Base-by-base conservation (phyloP, 495 filamentous ascomycete species). In the Hyaloscypha variabilis region DNA sequence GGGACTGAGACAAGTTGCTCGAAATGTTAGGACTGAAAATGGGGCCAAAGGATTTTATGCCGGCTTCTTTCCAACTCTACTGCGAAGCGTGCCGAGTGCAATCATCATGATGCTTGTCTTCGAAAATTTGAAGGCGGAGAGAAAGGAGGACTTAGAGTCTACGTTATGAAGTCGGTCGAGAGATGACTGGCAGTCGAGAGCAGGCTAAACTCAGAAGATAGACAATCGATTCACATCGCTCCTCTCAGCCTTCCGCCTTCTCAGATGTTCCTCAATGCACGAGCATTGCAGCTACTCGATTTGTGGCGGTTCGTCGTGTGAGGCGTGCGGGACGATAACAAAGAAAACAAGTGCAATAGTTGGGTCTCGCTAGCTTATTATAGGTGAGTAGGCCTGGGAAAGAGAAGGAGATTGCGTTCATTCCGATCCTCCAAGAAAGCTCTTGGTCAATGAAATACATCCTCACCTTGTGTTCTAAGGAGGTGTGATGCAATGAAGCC, bases 71-170 rank as follows among this genome's bases (percentile, higher is more conserved):
- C 63, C 63, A 2, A 65, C 63, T 3, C 28, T 65, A 29, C 11
- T 60, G 46, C 29, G 63, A 60, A 65, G 63, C 39, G 63, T 60
- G 57, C 63, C 63, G n/a, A 65, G 63, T 49, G 52, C 63, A 28
- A 65, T 65, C 21, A 65, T 65, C 17, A 65, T 65, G 63, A 65
- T 65, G 63, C 53, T 56, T 54, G 63, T 65, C 21, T 65, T 65
- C 42, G 63, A 65, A 49, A 56, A 65, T 11, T 39, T 65, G 29
- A 65, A 65, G 49, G 42, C 63, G 28, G 49, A 65, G 50, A 67
- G 65, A 52, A 62, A 62, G 34, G 49, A 31, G 8, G 6, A 29
- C 10, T 10, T 49, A 26, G 57, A 29, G 17, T 62, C 49, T 31
- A 51, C 25, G 25, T 10, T 63, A 63, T 63, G 23, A 34, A 42